These are phyloP conservation scores for Alternaria arborescens DNA, from an alignment of 2,329 filamentous ascomycete species.

Conservation along the genomic window DNA sequence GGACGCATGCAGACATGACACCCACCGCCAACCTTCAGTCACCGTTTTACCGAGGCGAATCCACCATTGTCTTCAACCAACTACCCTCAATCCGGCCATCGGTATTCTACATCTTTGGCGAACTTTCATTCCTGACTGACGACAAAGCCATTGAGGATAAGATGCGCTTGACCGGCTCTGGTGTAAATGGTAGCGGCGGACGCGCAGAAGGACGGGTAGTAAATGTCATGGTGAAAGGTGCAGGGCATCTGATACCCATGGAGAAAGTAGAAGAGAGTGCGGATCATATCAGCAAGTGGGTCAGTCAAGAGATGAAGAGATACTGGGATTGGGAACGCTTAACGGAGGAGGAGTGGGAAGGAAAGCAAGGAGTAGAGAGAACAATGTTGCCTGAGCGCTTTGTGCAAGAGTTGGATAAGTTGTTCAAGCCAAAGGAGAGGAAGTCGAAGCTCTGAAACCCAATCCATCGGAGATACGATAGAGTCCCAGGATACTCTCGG, in stretches of 20 bases:
- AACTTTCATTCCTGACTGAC: constrained; percentile 62
- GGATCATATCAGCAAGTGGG: constrained; percentile 54
- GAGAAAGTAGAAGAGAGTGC: constrained; percentile 76
- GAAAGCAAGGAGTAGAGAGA: constrained; percentile 41
- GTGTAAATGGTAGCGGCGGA: constrained; percentile 73
- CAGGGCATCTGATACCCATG: constrained; percentile 85
- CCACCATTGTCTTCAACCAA: constrained; percentile 62
- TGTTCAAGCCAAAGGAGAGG: constrained; percentile 28
- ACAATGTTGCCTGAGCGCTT: constrained; percentile 39
- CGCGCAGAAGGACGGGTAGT: constrained; percentile 71
- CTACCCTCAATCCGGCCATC: constrained; percentile 70
- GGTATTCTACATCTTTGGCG: constrained; percentile 71
- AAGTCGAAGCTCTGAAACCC: constrained; percentile 32
- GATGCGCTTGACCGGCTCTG: constrained; percentile 69
- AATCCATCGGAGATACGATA: not conserved
- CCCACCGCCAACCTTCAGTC: constrained; percentile 45
- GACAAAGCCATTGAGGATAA: constrained; percentile 65
- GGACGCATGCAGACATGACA: constrained; percentile 56
- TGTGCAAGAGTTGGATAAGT: constrained; percentile 38
- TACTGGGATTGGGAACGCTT: constrained; percentile 48
- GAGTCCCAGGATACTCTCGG: not conserved
- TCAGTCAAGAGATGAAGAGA: constrained; percentile 48
- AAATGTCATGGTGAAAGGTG: constrained; percentile 68
- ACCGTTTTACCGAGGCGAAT: constrained; percentile 75
- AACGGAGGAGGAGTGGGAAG: constrained; percentile 44